Conservation (phyloP, 768 basidiomycete species). For the Ramaria sp. region DNA sequence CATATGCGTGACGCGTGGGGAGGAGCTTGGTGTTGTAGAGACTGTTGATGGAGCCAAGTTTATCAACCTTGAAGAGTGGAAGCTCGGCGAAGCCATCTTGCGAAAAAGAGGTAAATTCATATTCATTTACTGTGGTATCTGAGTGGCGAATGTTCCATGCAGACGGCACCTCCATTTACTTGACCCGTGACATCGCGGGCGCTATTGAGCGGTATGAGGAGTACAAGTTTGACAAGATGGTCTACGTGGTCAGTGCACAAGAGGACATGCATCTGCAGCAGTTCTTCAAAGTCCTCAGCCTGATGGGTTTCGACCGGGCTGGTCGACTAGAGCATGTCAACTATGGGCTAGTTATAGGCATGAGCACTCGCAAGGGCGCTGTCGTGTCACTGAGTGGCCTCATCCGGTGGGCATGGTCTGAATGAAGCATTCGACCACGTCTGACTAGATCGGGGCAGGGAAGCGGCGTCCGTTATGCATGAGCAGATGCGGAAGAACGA, state of each 20-base stretch:
- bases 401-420: constrained; percentile 25
- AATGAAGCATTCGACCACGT: not conserved
- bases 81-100: constrained; percentile 80
- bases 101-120: constrained; percentile 41
- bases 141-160: not conserved
- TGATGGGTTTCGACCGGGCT: constrained; percentile 89
- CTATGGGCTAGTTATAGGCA: constrained; percentile 86
- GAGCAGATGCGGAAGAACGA: constrained; percentile 94
- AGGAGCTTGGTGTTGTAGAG: constrained; percentile 64
- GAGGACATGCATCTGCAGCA: constrained; percentile 84
- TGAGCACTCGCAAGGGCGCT: constrained; percentile 90
- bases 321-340: constrained; percentile 77
- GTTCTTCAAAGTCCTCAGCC: constrained; percentile 85
- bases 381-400: constrained; percentile 94
- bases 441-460: constrained; percentile 27
- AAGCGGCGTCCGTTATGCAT: constrained; percentile 84
- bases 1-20: constrained; percentile 62
- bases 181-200: constrained; percentile 91
- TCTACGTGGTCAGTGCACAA: constrained; percentile 84
- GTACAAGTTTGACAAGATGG: constrained; percentile 86
- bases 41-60: constrained; percentile 76
- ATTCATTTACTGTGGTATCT: not conserved
- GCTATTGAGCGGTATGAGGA: constrained; percentile 88
- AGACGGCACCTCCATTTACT: constrained; percentile 93
- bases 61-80: constrained; percentile 81